Evolutionary conservation across 2,329 filamentous ascomycete genomes (phyloP), one percentile per base, ranked within the genome.

Genomic region (Penicillium verrucosum): DNA sequence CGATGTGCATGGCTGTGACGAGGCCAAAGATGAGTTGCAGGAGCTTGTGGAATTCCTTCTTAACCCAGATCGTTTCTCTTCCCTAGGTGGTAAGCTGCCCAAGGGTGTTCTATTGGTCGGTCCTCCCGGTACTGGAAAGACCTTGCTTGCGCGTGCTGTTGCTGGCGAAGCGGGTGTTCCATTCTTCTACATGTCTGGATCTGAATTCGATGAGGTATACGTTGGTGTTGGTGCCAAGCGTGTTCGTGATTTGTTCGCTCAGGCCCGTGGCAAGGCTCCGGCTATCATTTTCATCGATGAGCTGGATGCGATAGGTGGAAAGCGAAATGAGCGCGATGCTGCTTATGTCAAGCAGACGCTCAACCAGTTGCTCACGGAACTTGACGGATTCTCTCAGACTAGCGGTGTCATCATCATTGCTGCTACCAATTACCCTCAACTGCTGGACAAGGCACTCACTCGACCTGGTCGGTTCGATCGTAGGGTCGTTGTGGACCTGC

Each of bases 171-270:
- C 94, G 52, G 94, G 93, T 54, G 94, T 99, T 18, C 94, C 94
- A 1, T 99, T 99, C 82, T 99, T 97, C 82, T 99, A 97, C 82
- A 97, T 99, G 93, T 99, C 94, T 70, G 94, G 94, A 49, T 96
- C 91, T 57, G 94, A 99, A 74, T 99, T 99, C 71, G 94, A 99
- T 70, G 94, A 99, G 76, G 89, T 99, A 51, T 99, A 97, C 70
- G 95, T 99, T 36, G 94, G 94, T 71, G 94, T 99, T 52, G 92
- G 92, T 70, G 92, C 92, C 44, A 96, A 99, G 81, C 89, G 94
- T 69, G 93, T 99, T 47, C 90, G 94, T 57, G 94, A 97, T 60
- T 83, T 96, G n/a, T 96, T 96, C 73, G 78, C 81, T 44, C 86
- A 89, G 54, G 93, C 93, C 62, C 90, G 92, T 65, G 75, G 81